A percentile compares a stretch with the other conserved stretches of the same genome.
Conservation (phyloP, 176 grass and related monocot species). For the Areca catechu region DNA sequence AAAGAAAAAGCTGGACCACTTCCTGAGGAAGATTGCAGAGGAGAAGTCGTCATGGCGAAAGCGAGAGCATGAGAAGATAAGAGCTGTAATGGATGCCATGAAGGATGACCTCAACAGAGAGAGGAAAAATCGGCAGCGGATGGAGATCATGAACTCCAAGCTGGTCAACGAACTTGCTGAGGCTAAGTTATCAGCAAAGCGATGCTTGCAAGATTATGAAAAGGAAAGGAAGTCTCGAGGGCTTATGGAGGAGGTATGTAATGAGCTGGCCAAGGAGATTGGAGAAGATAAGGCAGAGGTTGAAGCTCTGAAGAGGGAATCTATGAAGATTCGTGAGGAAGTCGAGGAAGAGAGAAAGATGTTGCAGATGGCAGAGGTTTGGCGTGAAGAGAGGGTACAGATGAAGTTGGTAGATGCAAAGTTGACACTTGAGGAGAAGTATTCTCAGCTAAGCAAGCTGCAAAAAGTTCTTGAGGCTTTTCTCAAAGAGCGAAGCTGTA, state of each 20-base stretch:
- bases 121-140: neutral
- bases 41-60: conserved; percentile 1
- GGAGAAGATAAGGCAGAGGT: conserved; percentile 7
- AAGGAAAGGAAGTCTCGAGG: conserved; percentile 7
- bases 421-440: conserved; percentile 6
- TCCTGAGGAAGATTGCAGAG: neutral
- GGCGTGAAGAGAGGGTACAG: conserved; percentile 13
- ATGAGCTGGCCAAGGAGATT: conserved; percentile 6
- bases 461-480: neutral
- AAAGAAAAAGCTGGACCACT: neutral
- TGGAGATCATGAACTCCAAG: neutral
- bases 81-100: neutral
- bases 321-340: conserved; percentile 4
- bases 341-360: conserved; percentile 8
- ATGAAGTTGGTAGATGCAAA: conserved; percentile 11
- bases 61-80: conserved; percentile 3
- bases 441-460: conserved; percentile 1
- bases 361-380: conserved; percentile 13
- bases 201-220: conserved; percentile 5
- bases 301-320: conserved; percentile 5
- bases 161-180: conserved; percentile 4
- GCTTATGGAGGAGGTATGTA: conserved; percentile 1
- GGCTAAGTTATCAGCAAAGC: neutral
- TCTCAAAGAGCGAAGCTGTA: neutral
- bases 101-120: conserved; percentile 10